phyloP scores from a whole-genome alignment of 768 basidiomycete genomes.

The Podaxis sp. region DNA sequence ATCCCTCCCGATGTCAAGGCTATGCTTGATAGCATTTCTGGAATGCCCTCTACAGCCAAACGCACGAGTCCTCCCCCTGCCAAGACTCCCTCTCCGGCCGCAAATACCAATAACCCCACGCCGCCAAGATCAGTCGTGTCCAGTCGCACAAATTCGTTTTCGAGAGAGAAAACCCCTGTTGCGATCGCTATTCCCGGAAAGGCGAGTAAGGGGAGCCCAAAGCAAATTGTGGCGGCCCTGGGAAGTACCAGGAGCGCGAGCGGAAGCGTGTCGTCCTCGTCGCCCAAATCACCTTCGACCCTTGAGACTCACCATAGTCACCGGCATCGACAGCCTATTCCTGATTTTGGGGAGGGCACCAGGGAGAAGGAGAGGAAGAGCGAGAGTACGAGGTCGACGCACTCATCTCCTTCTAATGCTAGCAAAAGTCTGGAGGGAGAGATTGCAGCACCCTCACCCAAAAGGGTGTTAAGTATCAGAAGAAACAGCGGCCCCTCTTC shows the following conservation, averaged over 20 bases:
- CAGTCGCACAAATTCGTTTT: constrained; percentile 5
- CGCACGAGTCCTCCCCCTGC: constrained; percentile 26
- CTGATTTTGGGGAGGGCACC: constrained; percentile 5
- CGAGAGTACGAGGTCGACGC: neutral
- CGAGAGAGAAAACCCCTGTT: neutral
- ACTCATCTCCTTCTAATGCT: constrained; percentile 5
- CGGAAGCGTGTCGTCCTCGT: constrained; percentile 3
- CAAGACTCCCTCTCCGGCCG: constrained; percentile 14
- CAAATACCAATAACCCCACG: neutral
- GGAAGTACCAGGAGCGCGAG: constrained; percentile 1
- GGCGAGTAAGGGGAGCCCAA: constrained; percentile 6
- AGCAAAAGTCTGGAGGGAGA: constrained; percentile 6
- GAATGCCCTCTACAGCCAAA: constrained; percentile 26
- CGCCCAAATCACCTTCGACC: constrained; percentile 4
- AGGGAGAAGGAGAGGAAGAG: constrained; percentile 2
- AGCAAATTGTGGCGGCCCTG: constrained; percentile 8
- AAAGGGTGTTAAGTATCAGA: neutral
- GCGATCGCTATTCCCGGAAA: constrained; percentile 9
- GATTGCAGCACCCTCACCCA: constrained; percentile 3
- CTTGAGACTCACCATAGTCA: constrained; percentile 3
- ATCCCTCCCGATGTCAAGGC: constrained; percentile 73
- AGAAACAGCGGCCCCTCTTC: constrained; percentile 4
- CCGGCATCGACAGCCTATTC: constrained; percentile 12
- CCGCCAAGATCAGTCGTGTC: neutral
- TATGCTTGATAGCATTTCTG: constrained; percentile 54